A percentile compares a stretch with the other conserved stretches of the same genome.
Evolutionary conservation across 176 grass and related monocot genomes (phyloP).

Genomic region (Musa troglodytarum): DNA sequence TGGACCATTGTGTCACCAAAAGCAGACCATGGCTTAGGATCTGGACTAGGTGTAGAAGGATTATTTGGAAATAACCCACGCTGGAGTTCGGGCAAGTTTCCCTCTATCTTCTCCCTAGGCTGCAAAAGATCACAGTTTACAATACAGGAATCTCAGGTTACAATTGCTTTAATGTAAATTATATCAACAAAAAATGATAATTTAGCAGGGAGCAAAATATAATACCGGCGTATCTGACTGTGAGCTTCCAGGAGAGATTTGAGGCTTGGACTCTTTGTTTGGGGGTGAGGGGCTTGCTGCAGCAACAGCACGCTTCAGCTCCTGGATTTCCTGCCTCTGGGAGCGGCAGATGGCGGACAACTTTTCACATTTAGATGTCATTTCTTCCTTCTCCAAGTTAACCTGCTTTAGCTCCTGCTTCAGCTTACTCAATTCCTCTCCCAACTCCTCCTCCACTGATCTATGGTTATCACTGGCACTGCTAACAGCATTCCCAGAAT

Average conservation of each 20-base stretch:
- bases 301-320: conserved; percentile 48
- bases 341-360: conserved; percentile 65
- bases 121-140: conserved; percentile 24
- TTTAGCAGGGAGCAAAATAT: conserved; percentile 1
- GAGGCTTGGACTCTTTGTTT: conserved; percentile 29
- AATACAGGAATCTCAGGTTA: neutral
- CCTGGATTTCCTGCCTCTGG: conserved; percentile 69
- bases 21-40: conserved; percentile 43
- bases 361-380: conserved; percentile 73
- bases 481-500: conserved; percentile 14
- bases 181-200: conserved; percentile 1
- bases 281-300: conserved; percentile 26
- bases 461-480: conserved; percentile 10
- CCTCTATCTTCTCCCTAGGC: conserved; percentile 65
- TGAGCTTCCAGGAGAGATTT: conserved; percentile 21
- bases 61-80: conserved; percentile 41
- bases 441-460: conserved; percentile 31
- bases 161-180: neutral
- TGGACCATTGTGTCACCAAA: conserved; percentile 47
- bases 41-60: conserved; percentile 29
- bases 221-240: conserved; percentile 32
- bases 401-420: conserved; percentile 73
- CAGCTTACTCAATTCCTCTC: conserved; percentile 45
- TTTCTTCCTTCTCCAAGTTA: conserved; percentile 57
- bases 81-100: conserved; percentile 58